Base-by-base conservation (phyloP, 1,284 basidiomycete species). In the Fomes fomentarius region DNA sequence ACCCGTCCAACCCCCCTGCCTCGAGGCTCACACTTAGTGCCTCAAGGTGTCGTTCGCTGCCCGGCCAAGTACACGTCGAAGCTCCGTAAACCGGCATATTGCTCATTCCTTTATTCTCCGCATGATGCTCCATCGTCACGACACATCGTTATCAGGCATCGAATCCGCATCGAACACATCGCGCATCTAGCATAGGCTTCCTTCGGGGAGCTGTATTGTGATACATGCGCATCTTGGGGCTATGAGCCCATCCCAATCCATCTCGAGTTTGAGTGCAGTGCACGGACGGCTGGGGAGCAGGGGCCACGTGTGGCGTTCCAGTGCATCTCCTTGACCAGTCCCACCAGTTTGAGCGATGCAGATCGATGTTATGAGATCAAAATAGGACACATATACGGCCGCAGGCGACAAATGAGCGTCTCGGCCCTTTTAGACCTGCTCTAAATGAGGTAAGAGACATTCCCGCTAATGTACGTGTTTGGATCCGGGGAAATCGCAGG, bases 1-100 rank as follows among this genome's bases (percentile, higher is more conserved):
- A 40, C 30, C 49, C 21, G n/a, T 24, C 6, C 15, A 4, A 34
- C 22, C 37, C 45, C 45, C 22, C 34, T 31, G 52, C 54, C 58
- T 56, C 46, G 52, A 56, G 58, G 51, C 58, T 56, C 39, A 21
- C 34, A 38, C n/a, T 47, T 12, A 47, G 19, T 40, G 54, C 58
- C 58, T 60, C 54, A 47, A 53, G 58, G 58, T 48, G 47, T n/a
- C 2, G 17, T n/a, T 7, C 12, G 19, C 22, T 4, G 15, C 33
- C 34, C 34, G 45, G 45, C 45, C 33, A 33, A 41, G 37, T n/a
- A 42, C 34, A 33, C n/a, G 38, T 34, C 34, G 35, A 50, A 50
- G 54, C 28, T 56, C 58, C 52, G 52, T 28, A 19, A 14, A 45
- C 43, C 22, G 40, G 38, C 39, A 37, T 34, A n/a, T 26, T 50